These are phyloP conservation scores for Hymenoscyphus repandus DNA, from an alignment of 2,329 filamentous ascomycete genomes.

Conservation along the genomic window DNA sequence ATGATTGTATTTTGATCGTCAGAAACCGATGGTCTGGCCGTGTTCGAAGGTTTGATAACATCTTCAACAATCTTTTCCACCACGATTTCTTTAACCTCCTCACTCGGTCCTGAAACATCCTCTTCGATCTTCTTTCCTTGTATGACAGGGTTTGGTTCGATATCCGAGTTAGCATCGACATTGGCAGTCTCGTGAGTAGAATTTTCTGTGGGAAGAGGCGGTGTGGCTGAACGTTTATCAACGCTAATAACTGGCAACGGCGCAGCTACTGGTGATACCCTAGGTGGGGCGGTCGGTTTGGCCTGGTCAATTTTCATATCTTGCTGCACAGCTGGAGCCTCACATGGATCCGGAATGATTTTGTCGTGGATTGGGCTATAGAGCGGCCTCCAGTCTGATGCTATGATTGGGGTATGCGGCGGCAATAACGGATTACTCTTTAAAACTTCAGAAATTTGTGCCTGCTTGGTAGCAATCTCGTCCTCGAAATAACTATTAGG, in stretches of 20 bases:
- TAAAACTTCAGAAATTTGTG: slow-evolving; percentile 16
- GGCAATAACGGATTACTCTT: slow-evolving; percentile 20
- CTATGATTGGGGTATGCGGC: slow-evolving; percentile 5
- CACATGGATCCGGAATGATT: slow-evolving; percentile 13
- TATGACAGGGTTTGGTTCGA: no score
- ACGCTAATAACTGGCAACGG: no score
- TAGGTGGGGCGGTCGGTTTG: not conserved
- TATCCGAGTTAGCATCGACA: no score
- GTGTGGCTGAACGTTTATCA: no score
- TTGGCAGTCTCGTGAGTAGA: not conserved
- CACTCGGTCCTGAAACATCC: no score
- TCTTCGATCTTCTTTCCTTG: no score
- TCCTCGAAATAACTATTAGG: slow-evolving; percentile 30
- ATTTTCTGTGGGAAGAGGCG: not conserved
- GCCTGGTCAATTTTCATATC: slow-evolving; percentile 1
- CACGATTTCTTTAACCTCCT: no score
- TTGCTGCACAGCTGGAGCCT: slow-evolving; percentile 2
- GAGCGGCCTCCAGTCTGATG: slow-evolving; percentile 17
- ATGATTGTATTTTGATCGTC: no score
- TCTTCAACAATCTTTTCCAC: no score
- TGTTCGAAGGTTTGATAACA: no score
- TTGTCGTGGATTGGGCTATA: slow-evolving; percentile 15
- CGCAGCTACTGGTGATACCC: not conserved
- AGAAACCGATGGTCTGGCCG: no score
- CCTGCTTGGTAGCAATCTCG: slow-evolving; percentile 26